phyloP scores from a whole-genome alignment of 805 yeast genomes.

The Lipomyces sp. region DNA sequence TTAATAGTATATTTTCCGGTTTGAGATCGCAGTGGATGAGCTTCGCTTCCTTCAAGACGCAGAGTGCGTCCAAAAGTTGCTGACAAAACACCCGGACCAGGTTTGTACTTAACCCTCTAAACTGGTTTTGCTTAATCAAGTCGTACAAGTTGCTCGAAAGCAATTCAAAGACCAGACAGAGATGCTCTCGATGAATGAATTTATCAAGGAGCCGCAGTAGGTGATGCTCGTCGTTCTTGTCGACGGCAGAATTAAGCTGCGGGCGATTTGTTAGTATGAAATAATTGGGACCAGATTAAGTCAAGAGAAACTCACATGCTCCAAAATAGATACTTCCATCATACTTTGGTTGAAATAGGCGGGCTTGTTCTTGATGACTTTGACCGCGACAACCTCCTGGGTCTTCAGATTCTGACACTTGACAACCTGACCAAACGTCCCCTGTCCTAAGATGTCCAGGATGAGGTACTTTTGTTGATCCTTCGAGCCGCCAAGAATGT shows the following conservation, averaged over 20 bases:
- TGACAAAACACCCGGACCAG: slow-evolving; percentile 72
- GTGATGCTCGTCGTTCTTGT: slow-evolving; percentile 68
- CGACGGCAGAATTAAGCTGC: slow-evolving; percentile 60
- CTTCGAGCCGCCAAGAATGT: slow-evolving; percentile 80
- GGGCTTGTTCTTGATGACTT: slow-evolving; percentile 87
- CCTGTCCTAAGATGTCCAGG: slow-evolving; percentile 87
- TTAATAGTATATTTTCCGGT: slow-evolving; percentile 87
- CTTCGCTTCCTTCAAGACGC: slow-evolving; percentile 74
- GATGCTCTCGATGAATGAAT: slow-evolving; percentile 86
- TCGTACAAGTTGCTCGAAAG: slow-evolving; percentile 87
- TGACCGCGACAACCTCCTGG: slow-evolving; percentile 88
- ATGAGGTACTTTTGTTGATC: slow-evolving; percentile 65
- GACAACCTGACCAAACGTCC: slow-evolving; percentile 97
- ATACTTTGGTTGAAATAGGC: slow-evolving; percentile 88
- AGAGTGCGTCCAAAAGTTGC: slow-evolving; percentile 77
- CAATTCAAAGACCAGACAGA: slow-evolving; percentile 89
- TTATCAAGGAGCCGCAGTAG: slow-evolving; percentile 79
- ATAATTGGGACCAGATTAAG: neutral
- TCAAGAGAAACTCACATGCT: slow-evolving; percentile 42
- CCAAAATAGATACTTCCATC: slow-evolving; percentile 83
- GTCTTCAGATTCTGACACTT: slow-evolving; percentile 80
- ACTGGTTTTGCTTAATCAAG: slow-evolving; percentile 85
- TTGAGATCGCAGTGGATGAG: slow-evolving; percentile 94
- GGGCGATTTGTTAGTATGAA: neutral
- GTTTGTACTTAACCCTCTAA: slow-evolving; percentile 80